phyloP scores from a whole-genome alignment of 1,139 yeast species.

The Lodderomyces jiufengensis region DNA sequence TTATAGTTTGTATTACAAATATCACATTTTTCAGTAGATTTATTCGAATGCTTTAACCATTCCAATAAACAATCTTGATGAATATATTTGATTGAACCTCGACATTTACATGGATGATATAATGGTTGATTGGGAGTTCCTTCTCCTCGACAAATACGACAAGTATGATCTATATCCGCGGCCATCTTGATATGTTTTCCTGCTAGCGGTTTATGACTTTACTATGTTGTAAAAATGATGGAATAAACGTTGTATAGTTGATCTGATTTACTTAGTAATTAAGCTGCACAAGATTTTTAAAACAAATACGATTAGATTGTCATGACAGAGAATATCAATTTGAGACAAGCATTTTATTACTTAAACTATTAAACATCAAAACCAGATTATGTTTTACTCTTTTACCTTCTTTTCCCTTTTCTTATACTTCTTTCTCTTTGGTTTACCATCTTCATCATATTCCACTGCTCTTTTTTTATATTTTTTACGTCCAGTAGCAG shows the following conservation, averaged over 20 bases:
- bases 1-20: slow-evolving; percentile 78
- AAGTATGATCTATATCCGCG: slow-evolving; percentile 35
- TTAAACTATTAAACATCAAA: not conserved
- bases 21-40: slow-evolving; percentile 70
- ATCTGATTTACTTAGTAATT: not conserved
- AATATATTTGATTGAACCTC: slow-evolving; percentile 88
- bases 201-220: no score
- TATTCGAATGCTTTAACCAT: slow-evolving; percentile 73
- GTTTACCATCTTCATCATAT: slow-evolving; percentile 4
- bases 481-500: slow-evolving; percentile 2
- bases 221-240: no score
- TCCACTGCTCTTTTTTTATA: slow-evolving; percentile 4
- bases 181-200: slow-evolving; percentile 4
- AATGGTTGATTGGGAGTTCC: slow-evolving; percentile 77
- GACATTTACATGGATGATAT: slow-evolving; percentile 88
- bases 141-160: slow-evolving; percentile 94
- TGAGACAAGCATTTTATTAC: not conserved
- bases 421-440: slow-evolving; percentile 4
- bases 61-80: slow-evolving; percentile 90
- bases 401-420: slow-evolving; percentile 4
- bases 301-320: no score
- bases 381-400: not conserved
- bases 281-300: no score
- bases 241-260: not conserved
- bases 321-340: no score